Evolutionary conservation across 768 basidiomycete species (phyloP).

Genomic region (Leccinum arenicola): DNA sequence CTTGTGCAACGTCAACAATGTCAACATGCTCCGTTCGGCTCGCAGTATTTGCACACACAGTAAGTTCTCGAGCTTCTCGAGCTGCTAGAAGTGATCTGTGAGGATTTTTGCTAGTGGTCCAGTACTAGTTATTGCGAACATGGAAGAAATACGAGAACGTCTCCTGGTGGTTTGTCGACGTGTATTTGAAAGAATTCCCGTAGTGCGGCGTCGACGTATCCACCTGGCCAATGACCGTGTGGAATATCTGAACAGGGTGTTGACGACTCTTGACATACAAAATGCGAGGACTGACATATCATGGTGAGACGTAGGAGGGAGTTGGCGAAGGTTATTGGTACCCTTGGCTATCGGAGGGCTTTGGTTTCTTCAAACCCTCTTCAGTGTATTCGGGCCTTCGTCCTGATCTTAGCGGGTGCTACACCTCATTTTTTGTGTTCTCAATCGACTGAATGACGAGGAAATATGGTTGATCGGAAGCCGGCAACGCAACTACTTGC

Average conservation of each 20-base stretch:
- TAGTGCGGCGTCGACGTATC: conserved; percentile 90
- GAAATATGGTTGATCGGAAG: conserved; percentile 9
- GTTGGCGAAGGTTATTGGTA: conserved; percentile 21
- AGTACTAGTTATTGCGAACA: conserved; percentile 37
- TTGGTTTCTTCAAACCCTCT: conserved; percentile 13
- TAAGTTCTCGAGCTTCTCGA: too few species aligned
- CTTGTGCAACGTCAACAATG: too few species aligned
- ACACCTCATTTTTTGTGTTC: background rate
- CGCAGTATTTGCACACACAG: too few species aligned
- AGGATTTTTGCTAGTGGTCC: too few species aligned
- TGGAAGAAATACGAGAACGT: conserved; percentile 71
- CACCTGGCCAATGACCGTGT: conserved; percentile 65
- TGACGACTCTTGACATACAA: conserved; percentile 92
- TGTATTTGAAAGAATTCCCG: conserved; percentile 96
- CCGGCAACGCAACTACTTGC: conserved; percentile 13
- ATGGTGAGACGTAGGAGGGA: background rate
- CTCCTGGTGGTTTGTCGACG: conserved; percentile 72
- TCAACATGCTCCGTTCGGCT: too few species aligned
- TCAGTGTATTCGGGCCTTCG: conserved; percentile 24
- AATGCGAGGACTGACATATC: conserved; percentile 65
- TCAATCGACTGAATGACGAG: too few species aligned
- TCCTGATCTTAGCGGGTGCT: conserved; percentile 8
- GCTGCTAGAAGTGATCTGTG: too few species aligned
- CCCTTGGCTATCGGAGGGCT: conserved; percentile 68
- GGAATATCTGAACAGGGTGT: conserved; percentile 83